Evolutionary conservation across 176 grass and related monocot species (phyloP), one percentile per base, ranked within the genome.

Genomic region (Oryza officinalis): DNA sequence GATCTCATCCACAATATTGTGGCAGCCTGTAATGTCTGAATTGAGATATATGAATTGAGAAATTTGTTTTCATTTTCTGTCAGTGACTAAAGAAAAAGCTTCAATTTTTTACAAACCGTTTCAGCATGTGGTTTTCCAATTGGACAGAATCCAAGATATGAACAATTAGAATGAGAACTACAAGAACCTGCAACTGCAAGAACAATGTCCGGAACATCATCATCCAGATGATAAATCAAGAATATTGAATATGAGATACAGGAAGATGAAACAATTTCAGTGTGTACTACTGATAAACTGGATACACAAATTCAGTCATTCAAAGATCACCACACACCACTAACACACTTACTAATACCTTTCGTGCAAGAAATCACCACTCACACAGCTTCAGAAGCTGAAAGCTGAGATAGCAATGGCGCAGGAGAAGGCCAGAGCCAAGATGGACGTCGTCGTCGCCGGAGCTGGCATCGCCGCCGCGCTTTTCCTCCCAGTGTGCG

Each of bases 401-500:
- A 77, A 27, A 7, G 27, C 57, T 4, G 88, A 76, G 23, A 89
- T 25, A 54, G 37, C 43, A 71, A 77, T 47, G 10, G 41, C 67
- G 22, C 41, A 64, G 20, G 78, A 46, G 52, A 77, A 52, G 40
- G 67, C 44, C 30, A 86, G 43, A 6, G 72, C 65, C 41, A 89
- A 43, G 25, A 65, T 35, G 72, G 25, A 65, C 20, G 78, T 28
- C 54, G 78, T 28, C 54, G 18, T 37, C 32, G 28, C 66, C 26
- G 65, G 18, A 37, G 46, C 41, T 3, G 40, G 65, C 41, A 81
- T 40, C 2, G 41, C 49, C 25, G 66, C 72, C 15, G 43, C 54
- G 27, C 31, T 65, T 10, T 43, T 66, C 54, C 81, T 89, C 78
- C 76, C 85, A 28, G 1, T 43, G 71, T 81, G 87, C 4, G 83